Conservation (phyloP, 371 early-diverging fungal genomes). For the Entomophthora muscae region DNA sequence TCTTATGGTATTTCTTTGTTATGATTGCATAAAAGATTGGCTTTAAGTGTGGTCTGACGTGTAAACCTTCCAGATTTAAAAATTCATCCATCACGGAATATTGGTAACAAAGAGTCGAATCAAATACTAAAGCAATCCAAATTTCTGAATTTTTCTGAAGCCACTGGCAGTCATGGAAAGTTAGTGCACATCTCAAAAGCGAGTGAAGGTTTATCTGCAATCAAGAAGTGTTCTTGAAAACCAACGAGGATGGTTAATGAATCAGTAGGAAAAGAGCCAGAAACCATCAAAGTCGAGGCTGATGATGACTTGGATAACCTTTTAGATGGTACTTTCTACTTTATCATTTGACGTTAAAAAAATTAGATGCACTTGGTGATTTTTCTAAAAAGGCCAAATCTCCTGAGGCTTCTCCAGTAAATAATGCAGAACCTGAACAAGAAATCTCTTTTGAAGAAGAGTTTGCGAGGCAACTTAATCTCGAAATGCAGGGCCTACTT, state of each 20-base stretch:
- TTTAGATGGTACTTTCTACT: slow-evolving; percentile 25
- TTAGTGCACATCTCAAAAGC: background rate
- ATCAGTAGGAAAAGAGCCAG: background rate
- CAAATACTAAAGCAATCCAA: background rate
- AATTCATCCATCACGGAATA: background rate
- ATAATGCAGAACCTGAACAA: slow-evolving; percentile 15
- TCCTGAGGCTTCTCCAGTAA: slow-evolving; percentile 6
- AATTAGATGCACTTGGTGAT: slow-evolving; percentile 30
- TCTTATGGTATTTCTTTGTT: no score
- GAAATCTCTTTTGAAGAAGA: slow-evolving; percentile 39
- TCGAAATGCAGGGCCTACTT: slow-evolving; percentile 58
- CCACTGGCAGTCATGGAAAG: background rate
- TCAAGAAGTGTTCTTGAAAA: background rate
- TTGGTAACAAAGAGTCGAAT: background rate
- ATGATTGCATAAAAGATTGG: no score
- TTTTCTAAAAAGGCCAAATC: slow-evolving; percentile 14
- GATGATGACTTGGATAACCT: slow-evolving; percentile 39
- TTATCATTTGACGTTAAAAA: background rate
- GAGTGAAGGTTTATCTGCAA: background rate
- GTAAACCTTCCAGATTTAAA: background rate
- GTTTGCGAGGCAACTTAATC: slow-evolving; percentile 53
- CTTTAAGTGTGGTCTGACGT: no score
- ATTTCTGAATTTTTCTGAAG: background rate
- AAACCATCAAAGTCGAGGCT: background rate
- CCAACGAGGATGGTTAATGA: background rate